Conservation (phyloP, 208 protist species). For the Trichomonas tenax region DNA sequence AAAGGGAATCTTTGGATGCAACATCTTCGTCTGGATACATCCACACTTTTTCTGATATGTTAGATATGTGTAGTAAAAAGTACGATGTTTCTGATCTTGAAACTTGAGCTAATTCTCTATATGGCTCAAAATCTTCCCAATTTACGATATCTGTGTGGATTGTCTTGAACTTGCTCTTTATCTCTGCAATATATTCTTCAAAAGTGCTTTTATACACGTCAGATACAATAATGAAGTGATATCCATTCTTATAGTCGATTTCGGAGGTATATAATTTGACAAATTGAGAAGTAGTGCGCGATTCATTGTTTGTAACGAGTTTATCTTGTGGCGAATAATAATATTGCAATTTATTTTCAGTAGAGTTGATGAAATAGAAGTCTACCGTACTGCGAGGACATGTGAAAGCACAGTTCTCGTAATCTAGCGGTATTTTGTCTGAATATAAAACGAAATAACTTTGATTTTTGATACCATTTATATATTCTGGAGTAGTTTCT, state of each 20-base stretch:
- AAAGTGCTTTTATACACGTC: not conserved
- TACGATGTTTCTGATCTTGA: not conserved
- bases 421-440: not conserved
- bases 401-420: not conserved
- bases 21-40: not conserved
- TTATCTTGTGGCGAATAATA: not conserved
- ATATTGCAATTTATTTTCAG: not conserved
- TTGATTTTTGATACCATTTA: not conserved
- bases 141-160: not conserved
- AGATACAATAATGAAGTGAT: not conserved
- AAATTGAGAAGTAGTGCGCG: not conserved
- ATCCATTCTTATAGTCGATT: not conserved
- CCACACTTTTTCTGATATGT: not conserved
- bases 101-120: not conserved
- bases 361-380: not conserved
- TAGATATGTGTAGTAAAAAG: not conserved
- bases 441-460: not conserved
- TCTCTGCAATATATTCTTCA: not conserved
- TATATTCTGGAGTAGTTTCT: not conserved
- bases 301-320: not conserved
- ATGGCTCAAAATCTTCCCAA: not conserved
- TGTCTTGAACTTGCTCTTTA: not conserved
- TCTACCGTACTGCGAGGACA: not conserved
- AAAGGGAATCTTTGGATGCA: not conserved
- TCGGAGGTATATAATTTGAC: not conserved